Percentiles rank a stretch among this genome's conserved stretches.
phyloP scores from a whole-genome alignment of 1,284 basidiomycete genomes.

The Trichosporon sp. region DNA sequence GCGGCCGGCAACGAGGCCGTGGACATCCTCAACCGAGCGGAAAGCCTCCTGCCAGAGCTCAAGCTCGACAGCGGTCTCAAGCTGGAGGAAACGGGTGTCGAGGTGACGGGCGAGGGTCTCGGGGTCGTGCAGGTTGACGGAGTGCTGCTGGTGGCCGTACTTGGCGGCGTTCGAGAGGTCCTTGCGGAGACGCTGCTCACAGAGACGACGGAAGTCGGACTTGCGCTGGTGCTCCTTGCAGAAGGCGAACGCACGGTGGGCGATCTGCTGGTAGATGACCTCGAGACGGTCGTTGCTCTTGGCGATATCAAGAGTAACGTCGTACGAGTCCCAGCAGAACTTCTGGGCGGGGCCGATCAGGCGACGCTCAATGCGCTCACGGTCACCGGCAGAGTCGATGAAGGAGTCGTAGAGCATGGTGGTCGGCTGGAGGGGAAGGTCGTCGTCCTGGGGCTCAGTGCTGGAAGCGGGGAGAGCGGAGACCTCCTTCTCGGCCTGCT shows the following conservation, averaged over 20 bases:
- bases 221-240: constrained; percentile 91
- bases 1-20: constrained; percentile 79
- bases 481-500: constrained; percentile 63
- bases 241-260: constrained; percentile 95
- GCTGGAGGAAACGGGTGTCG: constrained; percentile 95
- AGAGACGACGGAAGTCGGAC: constrained; percentile 95
- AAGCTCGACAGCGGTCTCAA: constrained; percentile 96
- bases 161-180: constrained; percentile 94
- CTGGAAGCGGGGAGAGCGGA: constrained; percentile 73
- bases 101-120: constrained; percentile 96
- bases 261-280: constrained; percentile 91
- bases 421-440: constrained; percentile 45
- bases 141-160: constrained; percentile 89
- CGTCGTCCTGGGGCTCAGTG: constrained; percentile 37
- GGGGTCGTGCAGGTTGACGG: constrained; percentile 96
- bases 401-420: constrained; percentile 47
- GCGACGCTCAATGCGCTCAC: constrained; percentile 91
- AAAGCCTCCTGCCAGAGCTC: constrained; percentile 99
- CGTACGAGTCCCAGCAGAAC: constrained; percentile 97
- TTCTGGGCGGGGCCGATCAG: constrained; percentile 97
- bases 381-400: constrained; percentile 61
- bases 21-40: constrained; percentile 96
- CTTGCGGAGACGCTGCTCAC: constrained; percentile 84
- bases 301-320: constrained; percentile 91
- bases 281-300: constrained; percentile 96